phyloP scores from a whole-genome alignment of 805 yeast genomes.

The Saccharomycopsis capsularis region DNA sequence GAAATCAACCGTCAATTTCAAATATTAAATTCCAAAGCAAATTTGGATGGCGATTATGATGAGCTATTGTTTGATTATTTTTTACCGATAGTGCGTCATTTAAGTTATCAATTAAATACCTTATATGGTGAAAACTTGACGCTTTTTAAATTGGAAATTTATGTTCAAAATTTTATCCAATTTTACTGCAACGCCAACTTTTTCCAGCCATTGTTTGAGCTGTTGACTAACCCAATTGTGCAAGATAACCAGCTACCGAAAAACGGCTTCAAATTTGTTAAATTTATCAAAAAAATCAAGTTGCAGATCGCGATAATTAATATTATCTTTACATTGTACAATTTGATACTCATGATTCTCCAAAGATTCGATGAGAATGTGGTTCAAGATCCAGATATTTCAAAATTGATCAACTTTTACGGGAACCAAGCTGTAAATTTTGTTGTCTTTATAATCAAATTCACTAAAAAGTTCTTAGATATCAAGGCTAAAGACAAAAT shows the following conservation, averaged over 20 bases:
- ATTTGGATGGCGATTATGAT: slow-evolving; percentile 1
- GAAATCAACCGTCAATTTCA: slow-evolving; percentile 17
- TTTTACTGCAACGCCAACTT: slow-evolving; percentile 10
- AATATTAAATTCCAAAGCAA: slow-evolving; percentile 4
- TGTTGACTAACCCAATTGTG: slow-evolving; percentile 18
- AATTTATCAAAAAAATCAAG: slow-evolving; percentile 18
- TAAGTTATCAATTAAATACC: slow-evolving; percentile 14
- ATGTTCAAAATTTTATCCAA: slow-evolving; percentile 16
- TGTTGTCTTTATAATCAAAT: slow-evolving; percentile 13
- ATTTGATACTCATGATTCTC: slow-evolving; percentile 13
- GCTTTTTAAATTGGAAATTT: slow-evolving; percentile 12
- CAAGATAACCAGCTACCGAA: slow-evolving; percentile 19
- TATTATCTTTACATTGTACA: slow-evolving; percentile 19
- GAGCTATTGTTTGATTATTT: slow-evolving; percentile 10
- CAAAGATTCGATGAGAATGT: slow-evolving; percentile 2
- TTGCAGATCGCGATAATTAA: slow-evolving; percentile 16
- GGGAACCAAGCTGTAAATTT: slow-evolving; percentile 19
- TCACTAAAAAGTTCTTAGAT: slow-evolving; percentile 13
- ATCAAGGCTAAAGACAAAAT: slow-evolving; percentile 13
- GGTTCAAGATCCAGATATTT: slow-evolving; percentile 6
- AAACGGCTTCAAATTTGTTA: slow-evolving; percentile 13
- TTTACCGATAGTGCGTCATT: slow-evolving; percentile 14
- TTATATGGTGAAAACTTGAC: slow-evolving; percentile 9
- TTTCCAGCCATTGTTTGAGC: slow-evolving; percentile 16
- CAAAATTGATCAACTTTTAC: slow-evolving; percentile 15